Percentiles rank a stretch among this genome's conserved stretches.
Evolutionary conservation across 1,284 basidiomycete genomes (phyloP).

Genomic region (Pisolithus thermaeus): DNA sequence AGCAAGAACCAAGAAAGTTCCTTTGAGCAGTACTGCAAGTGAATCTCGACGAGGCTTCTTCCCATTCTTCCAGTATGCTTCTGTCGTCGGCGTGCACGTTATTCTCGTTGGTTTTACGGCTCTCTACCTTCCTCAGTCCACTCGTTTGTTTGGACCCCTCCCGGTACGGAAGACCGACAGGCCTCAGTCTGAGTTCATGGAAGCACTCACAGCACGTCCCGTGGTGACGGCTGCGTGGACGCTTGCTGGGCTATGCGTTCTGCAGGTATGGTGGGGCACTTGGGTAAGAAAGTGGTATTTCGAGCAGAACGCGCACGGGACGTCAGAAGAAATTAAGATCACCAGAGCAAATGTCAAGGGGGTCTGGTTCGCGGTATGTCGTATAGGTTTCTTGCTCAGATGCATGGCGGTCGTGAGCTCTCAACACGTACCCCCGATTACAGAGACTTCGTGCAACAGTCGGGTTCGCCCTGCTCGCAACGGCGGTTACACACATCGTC

Average conservation of each 20-base stretch:
- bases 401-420: slow-evolving; percentile 6
- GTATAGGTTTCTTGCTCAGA: slow-evolving; percentile 17
- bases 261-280: slow-evolving; percentile 72
- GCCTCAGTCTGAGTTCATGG: slow-evolving; percentile 61
- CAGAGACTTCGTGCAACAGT: slow-evolving; percentile 42
- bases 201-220: slow-evolving; percentile 61
- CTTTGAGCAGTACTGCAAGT: slow-evolving; percentile 1
- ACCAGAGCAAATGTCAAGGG: slow-evolving; percentile 33
- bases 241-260: slow-evolving; percentile 47
- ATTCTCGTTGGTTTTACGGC: slow-evolving; percentile 61
- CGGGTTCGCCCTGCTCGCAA: slow-evolving; percentile 45
- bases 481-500: slow-evolving; percentile 43
- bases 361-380: slow-evolving; percentile 27
- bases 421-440: neutral
- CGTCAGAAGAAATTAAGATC: slow-evolving; percentile 34
- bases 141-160: slow-evolving; percentile 37
- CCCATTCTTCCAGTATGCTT: slow-evolving; percentile 54
- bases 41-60: slow-evolving; percentile 19
- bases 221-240: slow-evolving; percentile 56
- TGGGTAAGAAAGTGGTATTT: slow-evolving; percentile 56
- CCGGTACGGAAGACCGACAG: slow-evolving; percentile 39
- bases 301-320: slow-evolving; percentile 24
- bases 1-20: neutral
- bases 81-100: slow-evolving; percentile 69
- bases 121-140: slow-evolving; percentile 61